phyloP scores from a whole-genome alignment of 352 stramenopile species.

The Blastocystis sp. region DNA sequence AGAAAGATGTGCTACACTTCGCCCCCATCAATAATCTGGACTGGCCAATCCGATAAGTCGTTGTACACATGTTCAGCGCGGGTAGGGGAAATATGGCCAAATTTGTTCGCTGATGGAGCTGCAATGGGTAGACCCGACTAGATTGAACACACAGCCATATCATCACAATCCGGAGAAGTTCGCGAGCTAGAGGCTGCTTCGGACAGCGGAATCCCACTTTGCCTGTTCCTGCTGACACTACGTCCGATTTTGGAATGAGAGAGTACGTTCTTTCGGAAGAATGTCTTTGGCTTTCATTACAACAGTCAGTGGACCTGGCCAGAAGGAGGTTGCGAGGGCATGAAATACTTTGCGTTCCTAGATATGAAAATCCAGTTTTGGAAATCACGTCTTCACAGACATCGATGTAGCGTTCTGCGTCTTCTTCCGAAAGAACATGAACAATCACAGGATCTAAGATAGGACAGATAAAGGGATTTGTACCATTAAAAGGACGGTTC shows the following conservation, averaged over 20 bases:
- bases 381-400: conserved; percentile 68
- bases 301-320: conserved; percentile 92
- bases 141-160: background rate
- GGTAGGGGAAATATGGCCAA: conserved; percentile 95
- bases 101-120: conserved; percentile 93
- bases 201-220: conserved; percentile 92
- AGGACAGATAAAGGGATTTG: background rate
- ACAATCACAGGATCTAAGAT: conserved; percentile 91
- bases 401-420: conserved; percentile 82
- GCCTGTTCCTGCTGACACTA: conserved; percentile 83
- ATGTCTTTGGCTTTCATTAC: conserved; percentile 81
- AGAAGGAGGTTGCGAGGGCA: conserved; percentile 81
- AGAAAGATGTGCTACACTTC: conserved; percentile 13
- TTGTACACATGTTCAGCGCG: conserved; percentile 88
- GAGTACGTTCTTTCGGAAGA: conserved; percentile 69
- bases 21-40: conserved; percentile 76
- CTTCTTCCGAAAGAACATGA: conserved; percentile 80
- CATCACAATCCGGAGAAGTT: conserved; percentile 74
- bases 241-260: background rate
- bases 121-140: conserved; percentile 83
- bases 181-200: conserved; percentile 81
- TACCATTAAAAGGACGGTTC: conserved; percentile 67
- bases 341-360: conserved; percentile 70
- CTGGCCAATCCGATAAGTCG: conserved; percentile 82
- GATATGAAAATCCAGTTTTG: background rate